Evolutionary conservation across 2,329 filamentous ascomycete species (phyloP), one percentile per base, ranked within the genome.

Genomic region (Triangularia setosa): DNA sequence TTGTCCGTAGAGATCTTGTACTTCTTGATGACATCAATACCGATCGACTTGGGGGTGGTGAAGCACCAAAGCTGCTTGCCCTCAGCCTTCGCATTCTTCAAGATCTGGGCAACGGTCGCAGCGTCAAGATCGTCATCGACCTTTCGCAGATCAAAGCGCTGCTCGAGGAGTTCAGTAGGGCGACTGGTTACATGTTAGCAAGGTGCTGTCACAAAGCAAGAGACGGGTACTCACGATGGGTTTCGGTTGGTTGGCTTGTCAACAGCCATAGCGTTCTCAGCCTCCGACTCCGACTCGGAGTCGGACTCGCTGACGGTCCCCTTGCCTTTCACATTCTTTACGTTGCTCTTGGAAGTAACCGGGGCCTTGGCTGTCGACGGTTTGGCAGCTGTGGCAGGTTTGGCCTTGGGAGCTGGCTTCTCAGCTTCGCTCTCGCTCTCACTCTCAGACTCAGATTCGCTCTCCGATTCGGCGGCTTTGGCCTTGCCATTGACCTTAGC

Each of bases 21-120:
- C 68, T 88, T 82, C 72, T 87, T 84, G 56, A 93, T 78, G 1
- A 89, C 81, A 11, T 84, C 86, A 63, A 93, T 82, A n/a, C 90
- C 86, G 2, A 92, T 78, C 11, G 85, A 86, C 5, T 87, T 84
- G 1, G 90, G 90, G 3, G 89, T 87, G 9, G 88, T 91, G 70
- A 93, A 91, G 74, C 92, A 91, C 90, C 90, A 93, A 65, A 93
- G 80, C 73, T 93, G 87, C 79, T 92, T 92, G 67, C 88, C 88
- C 63, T 86, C 79, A 7, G 89, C 74, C 69, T 85, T 84, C 62
- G 83, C 81, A 64, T 84, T 79, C 70, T 79, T 83, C 70, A 90
- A 86, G 61, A 89, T 76, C 23, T 83, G 78, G 8, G 82, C 74
- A 65, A 85, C 76, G 72, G 84, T 77, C 69, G 72, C 70, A 3